Percentiles rank a stretch among this genome's conserved stretches.
These are phyloP conservation scores for Stagonosporopsis chrysanthemi DNA, from an alignment of 2,329 filamentous ascomycete species.

Conservation along the genomic window DNA sequence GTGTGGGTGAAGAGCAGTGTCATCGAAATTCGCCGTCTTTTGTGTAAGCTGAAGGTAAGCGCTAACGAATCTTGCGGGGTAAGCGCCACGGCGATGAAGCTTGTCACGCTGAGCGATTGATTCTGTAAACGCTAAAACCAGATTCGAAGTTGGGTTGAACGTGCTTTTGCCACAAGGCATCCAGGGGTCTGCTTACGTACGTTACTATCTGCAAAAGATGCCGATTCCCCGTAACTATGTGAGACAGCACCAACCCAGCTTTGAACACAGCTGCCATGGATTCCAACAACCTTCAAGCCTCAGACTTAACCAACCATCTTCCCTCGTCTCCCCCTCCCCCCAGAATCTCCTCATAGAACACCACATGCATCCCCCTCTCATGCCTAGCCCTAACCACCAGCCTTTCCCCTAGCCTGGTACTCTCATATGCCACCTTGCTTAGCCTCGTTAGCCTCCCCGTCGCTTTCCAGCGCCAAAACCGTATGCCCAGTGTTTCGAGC, in stretches of 20 bases:
- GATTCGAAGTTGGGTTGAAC: too few species aligned
- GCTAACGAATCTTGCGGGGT: neutral
- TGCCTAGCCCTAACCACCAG: neutral
- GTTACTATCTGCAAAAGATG: too few species aligned
- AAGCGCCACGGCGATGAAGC: neutral
- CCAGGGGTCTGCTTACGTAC: too few species aligned
- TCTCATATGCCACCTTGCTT: neutral
- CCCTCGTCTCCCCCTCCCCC: neutral
- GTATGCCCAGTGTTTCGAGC: conserved; percentile 15
- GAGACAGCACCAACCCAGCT: too few species aligned
- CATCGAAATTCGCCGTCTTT: neutral
- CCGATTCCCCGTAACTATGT: too few species aligned
- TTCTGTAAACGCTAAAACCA: too few species aligned
- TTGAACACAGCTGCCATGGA: too few species aligned
- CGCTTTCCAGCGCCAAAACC: conserved; percentile 22
- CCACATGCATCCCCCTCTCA: neutral
- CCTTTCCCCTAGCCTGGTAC: neutral
- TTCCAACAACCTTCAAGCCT: neutral
- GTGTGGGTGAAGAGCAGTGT: neutral
- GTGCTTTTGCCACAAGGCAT: too few species aligned
- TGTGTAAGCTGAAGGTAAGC: neutral
- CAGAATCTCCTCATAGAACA: neutral
- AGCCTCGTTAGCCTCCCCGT: neutral
- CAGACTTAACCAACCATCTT: neutral
- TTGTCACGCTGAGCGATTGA: too few species aligned